Percentiles rank a stretch among this genome's conserved stretches.
These are phyloP conservation scores for Alternaria triticina DNA, from an alignment of 2,329 filamentous ascomycete species.

Conservation along the genomic window DNA sequence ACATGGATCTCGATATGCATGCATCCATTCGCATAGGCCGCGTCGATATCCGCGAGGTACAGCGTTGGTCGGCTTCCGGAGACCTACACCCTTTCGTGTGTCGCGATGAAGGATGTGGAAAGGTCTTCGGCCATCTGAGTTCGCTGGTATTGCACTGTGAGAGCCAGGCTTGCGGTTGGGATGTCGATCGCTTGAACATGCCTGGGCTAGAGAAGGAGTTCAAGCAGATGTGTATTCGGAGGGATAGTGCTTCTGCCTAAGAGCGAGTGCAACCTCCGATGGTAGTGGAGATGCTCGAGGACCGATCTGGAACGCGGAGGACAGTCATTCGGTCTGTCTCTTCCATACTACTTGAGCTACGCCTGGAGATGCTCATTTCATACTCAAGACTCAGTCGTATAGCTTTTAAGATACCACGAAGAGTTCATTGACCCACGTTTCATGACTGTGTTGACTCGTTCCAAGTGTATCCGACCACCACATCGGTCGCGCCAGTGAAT, in stretches of 20 bases:
- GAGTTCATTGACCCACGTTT: background rate
- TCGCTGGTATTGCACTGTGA: slow-evolving; percentile 38
- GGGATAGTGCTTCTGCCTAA: slow-evolving; percentile 1
- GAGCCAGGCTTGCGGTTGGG: slow-evolving; percentile 36
- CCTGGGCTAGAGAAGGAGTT: slow-evolving; percentile 31
- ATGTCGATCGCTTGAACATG: slow-evolving; percentile 30
- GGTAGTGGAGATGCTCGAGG: background rate
- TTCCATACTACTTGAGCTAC: background rate
- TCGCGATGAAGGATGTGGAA: slow-evolving; percentile 30
- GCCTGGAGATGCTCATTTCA: background rate
- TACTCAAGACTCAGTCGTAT: background rate
- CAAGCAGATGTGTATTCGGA: slow-evolving; percentile 8
- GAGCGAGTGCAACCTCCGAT: background rate
- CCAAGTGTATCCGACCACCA: background rate
- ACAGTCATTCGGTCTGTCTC: background rate
- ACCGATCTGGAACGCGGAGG: background rate
- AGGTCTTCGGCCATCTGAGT: slow-evolving; percentile 35
- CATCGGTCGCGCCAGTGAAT: background rate
- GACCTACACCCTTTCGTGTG: slow-evolving; percentile 40
- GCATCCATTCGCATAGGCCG: slow-evolving; percentile 36
- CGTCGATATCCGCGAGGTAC: slow-evolving; percentile 27
- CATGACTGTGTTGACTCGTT: background rate
- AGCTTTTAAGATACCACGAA: background rate
- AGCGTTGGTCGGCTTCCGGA: slow-evolving; percentile 31
- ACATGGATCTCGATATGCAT: slow-evolving; percentile 46